phyloP scores from a whole-genome alignment of 2,329 filamentous ascomycete genomes.

The Curvularia lunata region DNA sequence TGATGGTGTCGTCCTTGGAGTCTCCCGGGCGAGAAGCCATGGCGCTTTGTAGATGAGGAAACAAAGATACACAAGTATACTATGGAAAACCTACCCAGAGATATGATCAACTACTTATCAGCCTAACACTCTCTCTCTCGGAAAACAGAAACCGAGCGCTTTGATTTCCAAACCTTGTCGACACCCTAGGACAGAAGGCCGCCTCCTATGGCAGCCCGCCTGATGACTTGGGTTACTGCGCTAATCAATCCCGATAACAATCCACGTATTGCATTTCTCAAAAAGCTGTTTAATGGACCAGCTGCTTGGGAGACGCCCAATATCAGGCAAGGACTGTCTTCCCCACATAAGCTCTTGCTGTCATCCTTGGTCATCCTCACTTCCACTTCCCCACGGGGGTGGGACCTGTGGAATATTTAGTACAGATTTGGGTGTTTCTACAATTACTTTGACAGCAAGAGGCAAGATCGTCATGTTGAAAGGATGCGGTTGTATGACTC shows the following conservation, averaged over 20 bases:
- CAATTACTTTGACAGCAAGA: conserved; percentile 9
- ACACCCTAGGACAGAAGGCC: not conserved
- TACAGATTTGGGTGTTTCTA: not conserved
- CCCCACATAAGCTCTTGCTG: conserved; percentile 12
- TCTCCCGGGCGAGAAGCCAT: conserved; percentile 16
- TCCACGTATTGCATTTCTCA: conserved; percentile 15
- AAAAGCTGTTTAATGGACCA: not conserved
- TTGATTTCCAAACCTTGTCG: conserved; percentile 1
- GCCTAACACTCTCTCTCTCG: not conserved
- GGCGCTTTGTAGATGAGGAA: not conserved
- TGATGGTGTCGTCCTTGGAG: conserved; percentile 23
- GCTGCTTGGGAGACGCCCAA: not conserved
- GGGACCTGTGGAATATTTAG: conserved; percentile 11
- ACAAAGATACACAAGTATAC: not conserved
- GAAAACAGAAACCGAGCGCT: conserved; percentile 8
- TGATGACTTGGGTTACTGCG: not conserved
- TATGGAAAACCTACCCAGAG: not conserved
- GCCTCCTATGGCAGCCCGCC: not conserved
- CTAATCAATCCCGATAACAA: not conserved
- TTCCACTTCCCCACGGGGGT: conserved; percentile 14
- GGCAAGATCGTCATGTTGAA: conserved; percentile 13
- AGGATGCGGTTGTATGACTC: conserved; percentile 10
- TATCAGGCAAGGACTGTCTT: conserved; percentile 8
- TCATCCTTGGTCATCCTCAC: not conserved
- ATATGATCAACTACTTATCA: conserved; percentile 10